A percentile compares a stretch with the other conserved stretches of the same genome.
phyloP scores from a whole-genome alignment of 768 basidiomycete genomes.

The Leucocoprinus birnbaumii region DNA sequence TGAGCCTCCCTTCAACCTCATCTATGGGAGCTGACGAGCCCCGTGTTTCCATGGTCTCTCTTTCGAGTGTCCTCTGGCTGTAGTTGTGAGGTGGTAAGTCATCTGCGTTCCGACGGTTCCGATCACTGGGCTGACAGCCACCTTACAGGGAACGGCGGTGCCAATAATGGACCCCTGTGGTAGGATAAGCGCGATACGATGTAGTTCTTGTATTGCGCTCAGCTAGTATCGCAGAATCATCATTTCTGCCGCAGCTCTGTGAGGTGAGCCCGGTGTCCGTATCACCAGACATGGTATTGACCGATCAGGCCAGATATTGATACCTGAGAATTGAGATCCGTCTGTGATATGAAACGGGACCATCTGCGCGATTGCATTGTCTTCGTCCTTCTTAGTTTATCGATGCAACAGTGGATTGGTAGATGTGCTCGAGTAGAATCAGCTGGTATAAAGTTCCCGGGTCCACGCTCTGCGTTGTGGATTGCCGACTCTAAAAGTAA shows the following conservation, averaged over 20 bases:
- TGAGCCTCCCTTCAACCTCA: not conserved
- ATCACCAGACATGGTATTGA: not conserved
- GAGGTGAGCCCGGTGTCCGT: not conserved
- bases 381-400: not conserved
- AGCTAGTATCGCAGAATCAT: not conserved
- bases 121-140: conserved; percentile 3
- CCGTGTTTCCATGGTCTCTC: not conserved
- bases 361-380: not conserved
- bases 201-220: not conserved
- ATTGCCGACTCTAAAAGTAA: not conserved
- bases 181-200: not conserved
- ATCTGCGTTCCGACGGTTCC: not conserved
- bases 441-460: not conserved
- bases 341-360: not conserved
- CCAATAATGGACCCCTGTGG: conserved; percentile 4
- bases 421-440: not conserved
- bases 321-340: not conserved
- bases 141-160: not conserved
- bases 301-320: not conserved
- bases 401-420: not conserved
- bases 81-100: not conserved
- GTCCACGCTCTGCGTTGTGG: not conserved
- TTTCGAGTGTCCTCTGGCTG: not conserved
- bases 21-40: not conserved
- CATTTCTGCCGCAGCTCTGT: not conserved